A percentile compares a stretch with the other conserved stretches of the same genome.
These are phyloP conservation scores for Kazachstania sp. DNA, from an alignment of 1,139 yeast species.

Conservation along the genomic window DNA sequence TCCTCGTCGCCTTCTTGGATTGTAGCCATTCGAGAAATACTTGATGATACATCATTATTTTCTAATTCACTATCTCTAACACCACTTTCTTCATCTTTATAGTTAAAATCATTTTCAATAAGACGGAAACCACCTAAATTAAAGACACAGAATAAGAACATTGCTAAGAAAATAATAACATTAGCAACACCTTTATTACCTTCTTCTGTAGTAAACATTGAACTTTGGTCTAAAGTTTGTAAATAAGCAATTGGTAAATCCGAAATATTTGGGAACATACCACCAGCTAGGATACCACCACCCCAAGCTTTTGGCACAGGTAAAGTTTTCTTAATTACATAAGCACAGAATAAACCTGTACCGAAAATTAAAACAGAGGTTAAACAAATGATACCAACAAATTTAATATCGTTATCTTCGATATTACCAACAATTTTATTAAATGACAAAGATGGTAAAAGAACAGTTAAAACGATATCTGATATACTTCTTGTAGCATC, in stretches of 20 bases:
- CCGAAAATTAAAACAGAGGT: slow-evolving; percentile 27
- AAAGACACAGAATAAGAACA: slow-evolving; percentile 64
- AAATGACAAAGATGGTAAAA: slow-evolving; percentile 76
- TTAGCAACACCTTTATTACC: slow-evolving; percentile 80
- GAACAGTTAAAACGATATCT: slow-evolving; percentile 56
- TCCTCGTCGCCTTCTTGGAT: neutral
- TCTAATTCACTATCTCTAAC: slow-evolving; percentile 4
- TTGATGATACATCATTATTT: slow-evolving; percentile 1
- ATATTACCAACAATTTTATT: slow-evolving; percentile 66
- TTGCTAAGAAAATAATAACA: slow-evolving; percentile 68
- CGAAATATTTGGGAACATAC: slow-evolving; percentile 65
- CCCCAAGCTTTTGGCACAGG: slow-evolving; percentile 67
- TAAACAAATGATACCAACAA: slow-evolving; percentile 66
- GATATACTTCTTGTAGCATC: slow-evolving; percentile 70
- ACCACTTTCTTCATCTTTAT: slow-evolving; percentile 27
- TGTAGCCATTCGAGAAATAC: neutral
- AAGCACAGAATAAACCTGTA: slow-evolving; percentile 28
- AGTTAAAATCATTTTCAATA: slow-evolving; percentile 58
- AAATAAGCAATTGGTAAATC: slow-evolving; percentile 90
- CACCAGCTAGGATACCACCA: slow-evolving; percentile 77
- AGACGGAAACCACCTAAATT: slow-evolving; percentile 69
- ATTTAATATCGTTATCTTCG: slow-evolving; percentile 63
- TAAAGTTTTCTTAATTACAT: slow-evolving; percentile 27
- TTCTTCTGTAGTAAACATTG: slow-evolving; percentile 48
- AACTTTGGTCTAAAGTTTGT: slow-evolving; percentile 66